Evolutionary conservation across 1,139 yeast species (phyloP), one percentile per base, ranked within the genome.

Genomic region (Kodamaea anthophila): DNA sequence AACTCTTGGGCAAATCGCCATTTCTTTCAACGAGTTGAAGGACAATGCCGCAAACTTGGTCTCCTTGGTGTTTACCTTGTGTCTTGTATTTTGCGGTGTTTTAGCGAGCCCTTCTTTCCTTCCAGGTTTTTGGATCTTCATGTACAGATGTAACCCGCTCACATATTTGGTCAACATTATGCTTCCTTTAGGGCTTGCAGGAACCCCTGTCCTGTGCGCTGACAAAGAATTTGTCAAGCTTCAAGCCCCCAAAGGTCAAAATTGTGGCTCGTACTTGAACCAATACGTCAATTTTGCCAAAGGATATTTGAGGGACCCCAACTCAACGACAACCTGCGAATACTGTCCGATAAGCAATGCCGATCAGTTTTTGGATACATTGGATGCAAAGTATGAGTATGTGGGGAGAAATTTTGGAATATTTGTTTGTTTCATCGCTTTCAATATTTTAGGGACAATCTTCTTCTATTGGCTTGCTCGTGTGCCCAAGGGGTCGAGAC

Each of bases 11-110:
- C 83, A 79, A 38, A 50, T 77, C 47, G 59, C 70, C 42, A 65
- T 75, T 39, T 76, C 87, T 1, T 80, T 79, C 45, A 58, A 67
- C 33, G 81, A 79, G 34, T 51, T 74, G 30, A 78, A 77, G 13
- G 84, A 78, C 30, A 75, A 82, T 35, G 94, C 91, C 29, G 88
- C 85, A 37, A 79, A 81, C 46, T 44, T 79, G 36, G 75, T 79
- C 3, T 64, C 73, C 15, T 51, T 82, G 52, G 48, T 79, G 46
- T 82, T 79, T 55, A 72, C 87, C n/a, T 57, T 82, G 67, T 66
- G 79, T 38, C 61, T 83, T 52, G 70, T 76, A 34, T 84, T 85
- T 74, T 79, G 91, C 60, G 95, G 94, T 71, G 93, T 82, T 24
- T 59, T 85, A 53, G 82, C 74, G 9, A 66, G 78, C 18, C 74